Percentiles rank a stretch among this genome's conserved stretches.
Evolutionary conservation across 2,329 filamentous ascomycete genomes (phyloP).

Genomic region (Paraphaeosphaeria minitans): DNA sequence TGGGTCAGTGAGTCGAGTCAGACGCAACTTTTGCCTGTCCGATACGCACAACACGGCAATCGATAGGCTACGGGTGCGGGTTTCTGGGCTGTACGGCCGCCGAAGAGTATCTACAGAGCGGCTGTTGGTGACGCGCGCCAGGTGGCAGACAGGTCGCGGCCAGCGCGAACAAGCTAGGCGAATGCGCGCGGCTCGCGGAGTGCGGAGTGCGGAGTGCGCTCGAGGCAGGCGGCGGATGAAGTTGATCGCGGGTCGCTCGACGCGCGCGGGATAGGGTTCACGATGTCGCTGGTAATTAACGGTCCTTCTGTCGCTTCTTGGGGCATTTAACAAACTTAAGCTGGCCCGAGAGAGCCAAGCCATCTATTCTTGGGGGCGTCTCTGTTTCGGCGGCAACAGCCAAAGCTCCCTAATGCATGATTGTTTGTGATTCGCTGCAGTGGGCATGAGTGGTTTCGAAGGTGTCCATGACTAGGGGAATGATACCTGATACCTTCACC

Average conservation of each 20-base stretch:
- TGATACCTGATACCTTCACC: no score
- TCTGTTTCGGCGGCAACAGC: constrained; percentile 4
- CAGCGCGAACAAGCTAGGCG: constrained; percentile 22
- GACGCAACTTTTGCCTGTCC: constrained; percentile 23
- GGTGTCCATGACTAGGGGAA: no score
- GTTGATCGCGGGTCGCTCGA: constrained; percentile 13
- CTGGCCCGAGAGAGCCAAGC: constrained; percentile 12
- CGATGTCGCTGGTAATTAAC: constrained; percentile 32
- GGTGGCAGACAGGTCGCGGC: constrained; percentile 9
- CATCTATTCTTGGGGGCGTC: constrained; percentile 23
- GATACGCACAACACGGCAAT: constrained; percentile 1
- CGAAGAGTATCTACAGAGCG: constrained; percentile 19
- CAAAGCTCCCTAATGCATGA: background rate
- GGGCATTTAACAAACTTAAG: constrained; percentile 34
- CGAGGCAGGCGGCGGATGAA: constrained; percentile 14
- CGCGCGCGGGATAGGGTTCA: constrained; percentile 21
- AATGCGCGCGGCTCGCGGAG: constrained; percentile 37
- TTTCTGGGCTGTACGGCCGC: constrained; percentile 19
- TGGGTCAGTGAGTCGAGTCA: constrained; percentile 28
- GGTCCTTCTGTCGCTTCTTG: constrained; percentile 29
- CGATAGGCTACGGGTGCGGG: constrained; percentile 6
- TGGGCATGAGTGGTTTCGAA: background rate
- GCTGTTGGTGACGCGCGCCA: constrained; percentile 10
- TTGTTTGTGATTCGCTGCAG: background rate
- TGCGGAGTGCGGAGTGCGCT: no score